These are phyloP conservation scores for Rhodotorula glutinis DNA, from an alignment of 1,284 basidiomycete species.

Conservation along the genomic window DNA sequence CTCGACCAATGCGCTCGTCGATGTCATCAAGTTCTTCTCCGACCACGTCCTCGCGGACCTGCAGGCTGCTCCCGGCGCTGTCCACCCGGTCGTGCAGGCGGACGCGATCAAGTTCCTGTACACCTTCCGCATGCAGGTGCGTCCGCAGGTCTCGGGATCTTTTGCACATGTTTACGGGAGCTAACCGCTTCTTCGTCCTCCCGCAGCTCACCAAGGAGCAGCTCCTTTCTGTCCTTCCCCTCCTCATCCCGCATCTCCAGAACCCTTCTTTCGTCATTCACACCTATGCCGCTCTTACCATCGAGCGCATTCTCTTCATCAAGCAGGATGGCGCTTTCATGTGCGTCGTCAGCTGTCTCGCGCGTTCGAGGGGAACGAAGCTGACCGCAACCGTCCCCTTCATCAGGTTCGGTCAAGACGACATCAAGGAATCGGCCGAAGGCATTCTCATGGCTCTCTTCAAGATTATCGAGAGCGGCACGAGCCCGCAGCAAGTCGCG, in stretches of 20 bases:
- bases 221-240: slow-evolving; percentile 82
- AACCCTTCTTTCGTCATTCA: slow-evolving; percentile 50
- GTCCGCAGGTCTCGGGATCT: too few relatives aligned
- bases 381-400: neutral
- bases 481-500: slow-evolving; percentile 86
- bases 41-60: slow-evolving; percentile 86
- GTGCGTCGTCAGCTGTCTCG: slow-evolving; percentile 52
- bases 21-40: slow-evolving; percentile 93
- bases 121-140: slow-evolving; percentile 90
- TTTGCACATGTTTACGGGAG: neutral
- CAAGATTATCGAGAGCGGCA: slow-evolving; percentile 73
- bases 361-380: neutral
- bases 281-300: slow-evolving; percentile 52
- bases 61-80: slow-evolving; percentile 63
- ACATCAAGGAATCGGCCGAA: slow-evolving; percentile 78
- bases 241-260: slow-evolving; percentile 76
- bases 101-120: slow-evolving; percentile 92
- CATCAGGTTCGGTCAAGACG: slow-evolving; percentile 73
- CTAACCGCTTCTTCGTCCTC: neutral
- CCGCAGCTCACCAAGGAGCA: slow-evolving; percentile 86
- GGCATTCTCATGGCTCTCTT: slow-evolving; percentile 74
- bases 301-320: slow-evolving; percentile 65
- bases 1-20: slow-evolving; percentile 83
- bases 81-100: slow-evolving; percentile 88
- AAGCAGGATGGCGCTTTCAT: slow-evolving; percentile 67